Evolutionary conservation across 2,329 filamentous ascomycete species (phyloP), one percentile per base, ranked within the genome.

Genomic region (Penicillium sp.): DNA sequence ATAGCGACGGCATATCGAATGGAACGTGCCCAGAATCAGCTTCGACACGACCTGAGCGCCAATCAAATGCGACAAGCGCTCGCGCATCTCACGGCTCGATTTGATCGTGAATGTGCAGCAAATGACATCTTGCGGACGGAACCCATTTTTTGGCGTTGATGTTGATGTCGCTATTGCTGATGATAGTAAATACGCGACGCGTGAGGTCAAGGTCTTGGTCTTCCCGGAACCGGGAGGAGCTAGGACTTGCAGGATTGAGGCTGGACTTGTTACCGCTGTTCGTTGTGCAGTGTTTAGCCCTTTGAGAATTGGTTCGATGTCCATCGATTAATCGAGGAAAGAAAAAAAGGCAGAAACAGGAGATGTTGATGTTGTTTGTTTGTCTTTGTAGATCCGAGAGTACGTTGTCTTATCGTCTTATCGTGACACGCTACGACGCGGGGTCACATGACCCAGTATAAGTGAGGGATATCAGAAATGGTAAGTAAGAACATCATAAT

Each of bases 51-150:
- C 76, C 5, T 86, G 86, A 59, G 88, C 82, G 1, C 91, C 91
- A n/a, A 97, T 80, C n/a, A 90, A 81, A 58, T 82, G 87, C 0
- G 86, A 85, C 56, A 97, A 90, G 7, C 93, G 84, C 67, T 91
- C 86, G 66, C 91, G 91, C 93, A 99, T 99, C 76, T 97, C 93
- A 18, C 82, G 83, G 18, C 92, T 90, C 1, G 94, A 92, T 72
- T 97, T 97, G 71, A 96, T 91, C 1, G 94, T 99, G 69, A 99
- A 99, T 0, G 93, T 97, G 60, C 93, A 94, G 59, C 97, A 93
- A 59, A 99, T 86, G 65, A 97, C 86, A 75, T 97, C 91, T 76
- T 89, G 85, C 66, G 93, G 93, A 56, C 84, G 82, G 64, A 90
- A 83, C 43, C 86, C 84, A 64, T 84, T 77, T 65, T 88, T 80